Evolutionary conservation across 768 basidiomycete species (phyloP).

Genomic region (Suillus discolor): DNA sequence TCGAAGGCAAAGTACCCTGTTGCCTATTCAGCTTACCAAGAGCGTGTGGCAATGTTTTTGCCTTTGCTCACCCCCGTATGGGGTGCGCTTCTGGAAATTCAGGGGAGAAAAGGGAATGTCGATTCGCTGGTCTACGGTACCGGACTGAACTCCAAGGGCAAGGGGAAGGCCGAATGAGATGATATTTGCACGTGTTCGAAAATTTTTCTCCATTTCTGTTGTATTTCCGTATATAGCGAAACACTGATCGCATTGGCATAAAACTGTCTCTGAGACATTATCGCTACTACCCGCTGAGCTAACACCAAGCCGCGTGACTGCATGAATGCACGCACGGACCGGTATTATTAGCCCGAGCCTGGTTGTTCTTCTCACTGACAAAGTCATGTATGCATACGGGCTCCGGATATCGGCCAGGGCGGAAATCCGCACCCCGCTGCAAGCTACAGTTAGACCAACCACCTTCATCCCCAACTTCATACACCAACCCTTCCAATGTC

Average conservation of each 20-base stretch:
- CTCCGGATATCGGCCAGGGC: not conserved
- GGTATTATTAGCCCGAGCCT: not conserved
- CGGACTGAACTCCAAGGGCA: conserved; percentile 11
- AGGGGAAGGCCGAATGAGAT: conserved; percentile 25
- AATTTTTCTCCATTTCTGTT: not conserved
- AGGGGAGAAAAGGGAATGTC: conserved; percentile 38
- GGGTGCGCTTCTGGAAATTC: conserved; percentile 40
- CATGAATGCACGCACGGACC: not conserved
- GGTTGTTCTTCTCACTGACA: not conserved
- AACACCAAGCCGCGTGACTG: not conserved
- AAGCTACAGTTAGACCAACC: not conserved
- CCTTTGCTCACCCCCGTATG: conserved; percentile 50
- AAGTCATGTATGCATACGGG: not conserved
- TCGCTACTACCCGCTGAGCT: too few relatives aligned
- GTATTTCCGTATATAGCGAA: not conserved
- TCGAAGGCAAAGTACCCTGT: conserved; percentile 71
- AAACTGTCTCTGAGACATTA: not conserved
- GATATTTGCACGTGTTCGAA: not conserved
- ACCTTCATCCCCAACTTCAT: not conserved
- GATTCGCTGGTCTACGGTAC: conserved; percentile 49
- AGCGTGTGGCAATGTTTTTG: conserved; percentile 81
- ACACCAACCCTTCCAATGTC: conserved; percentile 34
- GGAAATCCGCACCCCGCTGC: not conserved
- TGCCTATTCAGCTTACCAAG: conserved; percentile 71
- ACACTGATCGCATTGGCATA: not conserved